phyloP scores from a whole-genome alignment of 2,329 filamentous ascomycete genomes.

The Calonectria pauciramosa region DNA sequence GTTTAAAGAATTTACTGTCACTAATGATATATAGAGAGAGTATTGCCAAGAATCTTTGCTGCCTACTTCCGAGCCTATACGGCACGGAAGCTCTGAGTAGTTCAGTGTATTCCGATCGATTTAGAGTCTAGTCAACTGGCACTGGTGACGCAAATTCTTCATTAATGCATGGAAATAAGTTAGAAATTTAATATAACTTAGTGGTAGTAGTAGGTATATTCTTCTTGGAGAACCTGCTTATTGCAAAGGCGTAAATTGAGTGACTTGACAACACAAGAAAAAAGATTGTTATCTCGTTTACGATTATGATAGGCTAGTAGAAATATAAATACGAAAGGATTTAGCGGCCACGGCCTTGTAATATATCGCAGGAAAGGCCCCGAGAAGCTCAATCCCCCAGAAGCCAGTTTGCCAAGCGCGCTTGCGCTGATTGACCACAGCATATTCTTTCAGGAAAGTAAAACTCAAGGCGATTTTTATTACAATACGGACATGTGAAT shows the following conservation, averaged over 20 bases:
- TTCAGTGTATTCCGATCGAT: not conserved
- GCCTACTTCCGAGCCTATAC: not conserved
- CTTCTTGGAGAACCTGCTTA: not conserved
- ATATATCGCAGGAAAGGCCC: not conserved
- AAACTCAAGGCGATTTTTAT: not conserved
- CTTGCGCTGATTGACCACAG: no score
- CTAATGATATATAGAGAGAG: not conserved
- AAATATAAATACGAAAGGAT: not conserved
- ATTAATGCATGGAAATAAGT: no score
- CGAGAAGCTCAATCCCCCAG: not conserved
- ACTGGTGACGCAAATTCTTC: no score
- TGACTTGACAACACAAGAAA: not conserved
- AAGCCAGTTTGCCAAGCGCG: no score
- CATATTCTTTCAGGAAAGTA: no score
- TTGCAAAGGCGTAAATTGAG: not conserved
- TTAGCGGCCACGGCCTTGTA: not conserved
- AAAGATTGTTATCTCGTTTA: not conserved
- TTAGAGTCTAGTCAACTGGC: not conserved
- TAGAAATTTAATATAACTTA: no score
- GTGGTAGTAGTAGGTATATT: not conserved
- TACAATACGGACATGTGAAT: not conserved
- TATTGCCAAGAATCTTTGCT: not conserved
- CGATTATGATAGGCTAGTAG: not conserved
- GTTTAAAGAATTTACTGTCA: not conserved
- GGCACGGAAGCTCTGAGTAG: no score